Conservation (phyloP, 352 stramenopile species). For the Globisporangium uncinulatum region DNA sequence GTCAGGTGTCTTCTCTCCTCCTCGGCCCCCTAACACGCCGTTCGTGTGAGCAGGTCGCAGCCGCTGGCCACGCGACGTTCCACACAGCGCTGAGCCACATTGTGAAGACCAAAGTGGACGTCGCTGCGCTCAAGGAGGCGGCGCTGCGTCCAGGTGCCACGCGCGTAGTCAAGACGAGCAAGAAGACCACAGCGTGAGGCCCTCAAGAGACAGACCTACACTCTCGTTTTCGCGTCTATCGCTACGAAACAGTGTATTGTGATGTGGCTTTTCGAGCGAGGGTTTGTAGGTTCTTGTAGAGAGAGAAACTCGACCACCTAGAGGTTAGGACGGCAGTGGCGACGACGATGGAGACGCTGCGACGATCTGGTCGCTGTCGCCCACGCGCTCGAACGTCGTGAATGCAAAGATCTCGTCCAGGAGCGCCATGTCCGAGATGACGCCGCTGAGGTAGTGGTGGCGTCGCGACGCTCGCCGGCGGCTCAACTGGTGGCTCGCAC, state of each 20-base stretch:
- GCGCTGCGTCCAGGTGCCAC: slow-evolving; percentile 13
- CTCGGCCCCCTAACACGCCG: background rate
- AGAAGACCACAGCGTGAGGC: slow-evolving; percentile 55
- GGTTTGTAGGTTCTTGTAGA: background rate
- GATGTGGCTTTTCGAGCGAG: too few species aligned
- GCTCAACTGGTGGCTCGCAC: slow-evolving; percentile 43
- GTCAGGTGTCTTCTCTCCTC: too few species aligned
- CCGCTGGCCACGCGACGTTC: slow-evolving; percentile 53
- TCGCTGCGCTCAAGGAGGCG: slow-evolving; percentile 19
- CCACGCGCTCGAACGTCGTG: slow-evolving; percentile 25
- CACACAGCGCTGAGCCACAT: slow-evolving; percentile 63
- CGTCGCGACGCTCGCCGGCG: slow-evolving; percentile 57
- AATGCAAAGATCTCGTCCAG: slow-evolving; percentile 56
- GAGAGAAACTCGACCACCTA: background rate
- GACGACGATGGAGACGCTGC: slow-evolving; percentile 36
- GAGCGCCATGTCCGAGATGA: slow-evolving; percentile 64
- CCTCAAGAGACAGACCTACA: too few species aligned
- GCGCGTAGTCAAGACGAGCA: slow-evolving; percentile 37
- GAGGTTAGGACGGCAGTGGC: slow-evolving; percentile 13
- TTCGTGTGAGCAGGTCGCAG: slow-evolving; percentile 35
- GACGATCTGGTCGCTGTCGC: slow-evolving; percentile 44
- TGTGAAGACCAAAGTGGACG: slow-evolving; percentile 63
- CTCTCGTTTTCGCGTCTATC: too few species aligned
- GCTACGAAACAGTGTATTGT: background rate
- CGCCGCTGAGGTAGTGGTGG: slow-evolving; percentile 71